Evolutionary conservation across 139 green algal species (phyloP).

Genomic region (Tetraselmis chui): DNA sequence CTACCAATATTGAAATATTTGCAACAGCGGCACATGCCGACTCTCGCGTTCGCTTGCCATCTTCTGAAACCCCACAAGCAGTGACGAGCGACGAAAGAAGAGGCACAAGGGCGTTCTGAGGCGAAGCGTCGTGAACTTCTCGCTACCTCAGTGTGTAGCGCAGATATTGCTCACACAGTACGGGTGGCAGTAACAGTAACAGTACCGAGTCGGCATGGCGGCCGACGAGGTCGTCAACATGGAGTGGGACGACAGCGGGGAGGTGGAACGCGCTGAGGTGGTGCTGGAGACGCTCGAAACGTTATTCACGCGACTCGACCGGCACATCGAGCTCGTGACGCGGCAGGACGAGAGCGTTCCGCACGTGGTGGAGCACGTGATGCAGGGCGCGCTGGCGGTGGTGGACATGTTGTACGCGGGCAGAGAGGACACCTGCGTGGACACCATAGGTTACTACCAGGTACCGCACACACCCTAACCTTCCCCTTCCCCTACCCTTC

Average conservation of each 20-base stretch:
- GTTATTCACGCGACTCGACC: not conserved
- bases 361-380: not conserved
- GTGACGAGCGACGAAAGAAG: no score
- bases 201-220: not conserved
- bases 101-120: no score
- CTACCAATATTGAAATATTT: no score
- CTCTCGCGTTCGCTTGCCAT: no score
- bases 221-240: not conserved
- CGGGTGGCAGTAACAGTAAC: no score
- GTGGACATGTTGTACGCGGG: not conserved
- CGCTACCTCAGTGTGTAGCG: no score
- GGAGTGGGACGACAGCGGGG: not conserved
- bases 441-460: not conserved
- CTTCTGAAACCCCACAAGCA: no score
- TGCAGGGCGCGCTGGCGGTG: not conserved
- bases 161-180: no score
- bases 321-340: not conserved
- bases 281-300: not conserved
- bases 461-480: no score
- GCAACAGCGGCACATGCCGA: no score
- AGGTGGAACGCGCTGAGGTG: not conserved
- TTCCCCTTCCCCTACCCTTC: no score
- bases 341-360: not conserved
- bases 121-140: no score
- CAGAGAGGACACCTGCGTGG: not conserved